These are phyloP conservation scores for Penicillium cosmopolitanum DNA, from an alignment of 495 filamentous ascomycete genomes.

Conservation along the genomic window DNA sequence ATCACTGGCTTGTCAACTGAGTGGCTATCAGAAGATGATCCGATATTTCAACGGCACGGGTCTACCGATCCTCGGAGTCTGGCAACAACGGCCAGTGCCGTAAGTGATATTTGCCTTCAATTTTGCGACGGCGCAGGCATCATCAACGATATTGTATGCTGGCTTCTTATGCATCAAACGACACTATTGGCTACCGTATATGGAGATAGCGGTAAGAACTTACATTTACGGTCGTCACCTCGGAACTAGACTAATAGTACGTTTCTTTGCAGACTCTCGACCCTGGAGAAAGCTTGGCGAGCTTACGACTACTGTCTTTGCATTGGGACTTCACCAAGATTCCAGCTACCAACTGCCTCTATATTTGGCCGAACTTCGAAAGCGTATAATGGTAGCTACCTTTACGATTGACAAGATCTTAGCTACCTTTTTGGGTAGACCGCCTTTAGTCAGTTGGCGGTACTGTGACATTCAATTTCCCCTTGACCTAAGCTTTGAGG, in stretches of 20 bases:
- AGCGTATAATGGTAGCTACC: constrained; percentile 49
- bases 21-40: constrained; percentile 13
- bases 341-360: constrained; percentile 39
- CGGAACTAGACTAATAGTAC: background rate
- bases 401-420: constrained; percentile 52
- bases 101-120: constrained; percentile 33
- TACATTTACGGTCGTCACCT: background rate
- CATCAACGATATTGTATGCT: constrained; percentile 31
- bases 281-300: constrained; percentile 35
- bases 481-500: constrained; percentile 53
- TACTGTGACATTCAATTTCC: constrained; percentile 56
- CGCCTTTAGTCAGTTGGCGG: constrained; percentile 51
- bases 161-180: constrained; percentile 27
- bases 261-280: constrained; percentile 23
- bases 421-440: constrained; percentile 54
- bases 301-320: constrained; percentile 38
- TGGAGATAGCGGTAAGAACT: constrained; percentile 30
- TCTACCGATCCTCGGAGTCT: constrained; percentile 18
- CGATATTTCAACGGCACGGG: constrained; percentile 10
- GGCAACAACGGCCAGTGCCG: constrained; percentile 16
- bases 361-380: constrained; percentile 49
- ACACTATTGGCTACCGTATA: constrained; percentile 26
- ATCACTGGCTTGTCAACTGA: constrained; percentile 24
- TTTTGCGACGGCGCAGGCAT: constrained; percentile 34
- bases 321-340: constrained; percentile 57